Conservation (phyloP, 495 filamentous ascomycete species). For the Aspergillus haitiensis region DNA sequence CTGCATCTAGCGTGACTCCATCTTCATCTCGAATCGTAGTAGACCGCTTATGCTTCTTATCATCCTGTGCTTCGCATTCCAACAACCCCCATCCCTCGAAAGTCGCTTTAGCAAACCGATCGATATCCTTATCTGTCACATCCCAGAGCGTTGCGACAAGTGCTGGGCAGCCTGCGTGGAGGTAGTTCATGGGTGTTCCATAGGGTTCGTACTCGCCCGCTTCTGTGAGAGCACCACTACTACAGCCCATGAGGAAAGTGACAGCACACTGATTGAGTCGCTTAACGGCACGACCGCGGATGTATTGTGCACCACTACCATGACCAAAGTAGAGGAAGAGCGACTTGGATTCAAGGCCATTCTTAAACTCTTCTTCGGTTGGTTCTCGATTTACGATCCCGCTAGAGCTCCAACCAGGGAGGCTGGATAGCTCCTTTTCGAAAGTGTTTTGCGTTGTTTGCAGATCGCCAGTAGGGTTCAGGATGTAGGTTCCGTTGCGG, state of each 20-base stretch:
- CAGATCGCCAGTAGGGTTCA: slow-evolving; percentile 85
- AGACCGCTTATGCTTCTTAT: neutral
- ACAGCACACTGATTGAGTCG: slow-evolving; percentile 75
- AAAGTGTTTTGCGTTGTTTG: slow-evolving; percentile 76
- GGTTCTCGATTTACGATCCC: slow-evolving; percentile 66
- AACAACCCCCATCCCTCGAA: slow-evolving; percentile 87
- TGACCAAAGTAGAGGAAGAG: slow-evolving; percentile 93
- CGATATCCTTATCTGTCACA: slow-evolving; percentile 94
- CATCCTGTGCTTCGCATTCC: slow-evolving; percentile 12
- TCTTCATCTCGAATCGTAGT: neutral
- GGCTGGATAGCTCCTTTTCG: slow-evolving; percentile 54
- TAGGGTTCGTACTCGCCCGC: slow-evolving; percentile 85
- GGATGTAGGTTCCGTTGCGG: slow-evolving; percentile 72
- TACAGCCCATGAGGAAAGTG: slow-evolving; percentile 90
- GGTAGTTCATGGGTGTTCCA: slow-evolving; percentile 86
- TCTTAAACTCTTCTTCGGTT: slow-evolving; percentile 72
- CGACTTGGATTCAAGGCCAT: slow-evolving; percentile 57
- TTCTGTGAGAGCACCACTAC: slow-evolving; percentile 72
- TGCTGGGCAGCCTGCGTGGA: slow-evolving; percentile 79
- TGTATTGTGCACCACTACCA: slow-evolving; percentile 92
- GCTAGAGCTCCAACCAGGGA: slow-evolving; percentile 57
- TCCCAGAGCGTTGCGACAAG: slow-evolving; percentile 94
- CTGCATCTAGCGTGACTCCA: slow-evolving; percentile 62
- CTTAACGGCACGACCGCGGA: slow-evolving; percentile 75
- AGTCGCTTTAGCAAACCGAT: slow-evolving; percentile 75